Conservation (phyloP, 2,329 filamentous ascomycete species). For the Mollisiaceae sp. region DNA sequence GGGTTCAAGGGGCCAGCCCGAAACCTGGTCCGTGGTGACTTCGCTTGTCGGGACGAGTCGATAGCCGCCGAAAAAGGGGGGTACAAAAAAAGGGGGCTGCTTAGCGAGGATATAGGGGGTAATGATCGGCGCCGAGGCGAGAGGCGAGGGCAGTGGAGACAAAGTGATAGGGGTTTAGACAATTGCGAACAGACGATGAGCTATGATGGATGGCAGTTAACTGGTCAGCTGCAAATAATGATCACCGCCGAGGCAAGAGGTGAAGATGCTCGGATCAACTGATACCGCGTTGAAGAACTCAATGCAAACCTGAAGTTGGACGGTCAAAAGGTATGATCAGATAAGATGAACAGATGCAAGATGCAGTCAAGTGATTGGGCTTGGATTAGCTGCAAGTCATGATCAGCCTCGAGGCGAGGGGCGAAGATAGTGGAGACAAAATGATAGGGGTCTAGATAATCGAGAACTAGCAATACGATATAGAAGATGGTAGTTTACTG, state of each 20-base stretch:
- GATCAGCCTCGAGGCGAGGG: no score
- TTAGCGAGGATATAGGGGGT: constrained; percentile 4
- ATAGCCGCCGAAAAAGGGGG: background rate
- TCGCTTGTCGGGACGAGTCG: background rate
- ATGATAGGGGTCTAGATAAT: no score
- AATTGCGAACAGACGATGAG: background rate
- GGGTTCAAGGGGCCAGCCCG: background rate
- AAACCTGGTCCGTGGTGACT: background rate
- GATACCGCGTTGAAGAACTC: background rate
- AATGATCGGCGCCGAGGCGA: background rate
- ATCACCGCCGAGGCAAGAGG: background rate
- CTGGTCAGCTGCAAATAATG: background rate
- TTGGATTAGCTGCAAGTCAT: no score
- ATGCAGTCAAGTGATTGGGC: no score
- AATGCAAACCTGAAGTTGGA: no score
- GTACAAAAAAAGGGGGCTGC: background rate
- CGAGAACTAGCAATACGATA: background rate
- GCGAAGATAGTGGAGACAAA: no score
- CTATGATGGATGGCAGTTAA: background rate
- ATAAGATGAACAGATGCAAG: no score
- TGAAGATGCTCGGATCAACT: background rate
- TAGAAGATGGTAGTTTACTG: background rate
- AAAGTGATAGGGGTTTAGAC: background rate
- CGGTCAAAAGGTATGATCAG: no score
- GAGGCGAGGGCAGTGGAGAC: background rate